A percentile compares a stretch with the other conserved stretches of the same genome.
phyloP scores from a whole-genome alignment of 1,284 basidiomycete genomes.

The Sporisorium scitamineum region DNA sequence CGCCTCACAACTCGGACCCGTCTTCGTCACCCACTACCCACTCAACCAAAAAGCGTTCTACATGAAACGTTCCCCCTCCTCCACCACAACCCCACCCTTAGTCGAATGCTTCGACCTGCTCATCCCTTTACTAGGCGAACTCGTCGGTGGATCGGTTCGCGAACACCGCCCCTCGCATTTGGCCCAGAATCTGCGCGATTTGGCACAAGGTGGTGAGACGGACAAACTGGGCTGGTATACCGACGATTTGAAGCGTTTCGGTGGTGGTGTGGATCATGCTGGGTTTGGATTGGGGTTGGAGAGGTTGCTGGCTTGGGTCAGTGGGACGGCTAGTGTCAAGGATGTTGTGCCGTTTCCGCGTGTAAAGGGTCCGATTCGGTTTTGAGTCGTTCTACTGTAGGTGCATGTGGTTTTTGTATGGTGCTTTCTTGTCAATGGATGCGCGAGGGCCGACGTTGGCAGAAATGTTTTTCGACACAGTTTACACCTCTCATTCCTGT shows the following conservation, averaged over 20 bases:
- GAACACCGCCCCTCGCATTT: slow-evolving; percentile 78
- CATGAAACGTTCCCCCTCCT: slow-evolving; percentile 76
- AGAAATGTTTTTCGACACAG: neutral
- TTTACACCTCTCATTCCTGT: neutral
- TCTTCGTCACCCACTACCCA: slow-evolving; percentile 94
- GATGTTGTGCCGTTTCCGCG: slow-evolving; percentile 63
- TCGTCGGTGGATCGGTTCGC: slow-evolving; percentile 89
- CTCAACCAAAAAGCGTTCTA: slow-evolving; percentile 89
- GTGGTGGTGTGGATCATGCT: slow-evolving; percentile 58
- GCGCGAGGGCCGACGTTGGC: neutral
- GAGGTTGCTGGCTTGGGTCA: slow-evolving; percentile 63
- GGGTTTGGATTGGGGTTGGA: slow-evolving; percentile 67
- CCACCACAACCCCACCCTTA: slow-evolving; percentile 10
- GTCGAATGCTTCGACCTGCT: slow-evolving; percentile 95
- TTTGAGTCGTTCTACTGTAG: slow-evolving; percentile 4
- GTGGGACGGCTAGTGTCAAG: slow-evolving; percentile 59
- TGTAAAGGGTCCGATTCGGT: slow-evolving; percentile 53
- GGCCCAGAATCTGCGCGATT: slow-evolving; percentile 20
- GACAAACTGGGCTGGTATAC: slow-evolving; percentile 56
- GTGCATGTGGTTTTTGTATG: neutral
- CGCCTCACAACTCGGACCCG: slow-evolving; percentile 79
- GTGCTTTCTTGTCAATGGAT: neutral
- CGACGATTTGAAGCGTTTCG: slow-evolving; percentile 58
- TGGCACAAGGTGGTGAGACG: slow-evolving; percentile 2
- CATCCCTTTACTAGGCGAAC: slow-evolving; percentile 87